These are phyloP conservation scores for Clavariopsis aquatica DNA, from an alignment of 495 filamentous ascomycete genomes.

Conservation along the genomic window DNA sequence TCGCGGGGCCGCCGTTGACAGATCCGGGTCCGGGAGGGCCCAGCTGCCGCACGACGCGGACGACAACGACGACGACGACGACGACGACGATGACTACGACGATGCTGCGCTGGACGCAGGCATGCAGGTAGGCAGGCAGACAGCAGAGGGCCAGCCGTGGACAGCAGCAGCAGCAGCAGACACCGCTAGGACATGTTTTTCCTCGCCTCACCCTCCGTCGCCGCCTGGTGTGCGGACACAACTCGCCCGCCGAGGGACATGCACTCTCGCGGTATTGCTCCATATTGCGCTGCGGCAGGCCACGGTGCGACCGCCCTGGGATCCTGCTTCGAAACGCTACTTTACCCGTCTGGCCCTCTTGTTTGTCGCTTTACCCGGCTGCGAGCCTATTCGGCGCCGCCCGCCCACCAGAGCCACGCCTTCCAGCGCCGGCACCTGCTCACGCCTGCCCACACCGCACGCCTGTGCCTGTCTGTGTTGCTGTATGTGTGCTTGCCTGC, in stretches of 20 bases:
- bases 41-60: neutral
- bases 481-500: neutral
- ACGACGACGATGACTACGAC: neutral
- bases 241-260: neutral
- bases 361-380: slow-evolving; percentile 36
- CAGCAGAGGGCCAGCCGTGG: no score
- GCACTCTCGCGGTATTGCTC: slow-evolving; percentile 34
- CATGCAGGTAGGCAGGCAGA: no score
- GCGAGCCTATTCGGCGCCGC: slow-evolving; percentile 27
- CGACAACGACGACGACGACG: no score
- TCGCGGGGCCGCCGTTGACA: slow-evolving; percentile 18
- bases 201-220: neutral
- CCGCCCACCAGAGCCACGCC: slow-evolving; percentile 16
- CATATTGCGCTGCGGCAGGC: slow-evolving; percentile 27
- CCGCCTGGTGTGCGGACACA: no score
- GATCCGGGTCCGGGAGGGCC: slow-evolving; percentile 25
- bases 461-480: no score
- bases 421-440: neutral
- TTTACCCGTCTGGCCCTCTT: slow-evolving; percentile 31
- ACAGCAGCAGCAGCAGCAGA: no score
- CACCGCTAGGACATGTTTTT: no score
- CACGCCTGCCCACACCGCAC: neutral
- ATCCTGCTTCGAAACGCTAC: slow-evolving; percentile 34
- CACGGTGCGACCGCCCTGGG: slow-evolving; percentile 26
- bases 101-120: neutral